Evolutionary conservation across 495 filamentous ascomycete genomes (phyloP), one percentile per base, ranked within the genome.

Genomic region (Hypoxylon crocopeplum): DNA sequence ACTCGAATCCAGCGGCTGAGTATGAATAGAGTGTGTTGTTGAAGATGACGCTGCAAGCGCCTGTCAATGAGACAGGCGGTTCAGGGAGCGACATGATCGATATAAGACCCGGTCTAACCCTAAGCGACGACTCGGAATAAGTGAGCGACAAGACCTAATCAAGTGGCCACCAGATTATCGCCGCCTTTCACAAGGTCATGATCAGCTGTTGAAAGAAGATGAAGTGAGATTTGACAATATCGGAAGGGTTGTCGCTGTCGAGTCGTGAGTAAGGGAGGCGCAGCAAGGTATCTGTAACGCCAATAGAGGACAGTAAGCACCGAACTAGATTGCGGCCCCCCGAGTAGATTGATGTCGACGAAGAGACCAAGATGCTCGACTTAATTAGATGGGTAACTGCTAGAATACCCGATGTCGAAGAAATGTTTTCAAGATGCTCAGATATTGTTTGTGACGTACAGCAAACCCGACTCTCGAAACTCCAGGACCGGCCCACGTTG

Each of bases 21-120:
- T 91, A 97, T 8, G 86, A 86, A 75, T 96, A 98, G 12, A 98
- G 84, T 13, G 88, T 94, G 72, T 89, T 86, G 69, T 93, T 79
- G 73, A 89, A 78, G 47, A 98, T 82, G 52, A 87, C 84, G 12
- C 92, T 94, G 74, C 94, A 98, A 64, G 88, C 84, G 74, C 88
- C 85, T 63, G 82, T 80, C 59, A 96, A 76, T 57, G 82, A 69
- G 56, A 84, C 76, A 10, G 78, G 77, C 50, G 92, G 92, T 64
- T 81, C 56, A 47, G 89, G 89, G 29, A 85, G 75, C 48, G 78
- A 60, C 89, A 91, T 92, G 29, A 20, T 74, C 36, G 25, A 50
- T 42, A 47, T 48, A 42, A 39, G 48, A 27, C 7, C 25, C 38
- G 34, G n/a, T 55, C 45, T 30, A 54, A 42, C 42, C 62, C 48